Evolutionary conservation across 495 filamentous ascomycete species (phyloP), one percentile per base, ranked within the genome.

Genomic region (Staphylotrichum tortipilum): DNA sequence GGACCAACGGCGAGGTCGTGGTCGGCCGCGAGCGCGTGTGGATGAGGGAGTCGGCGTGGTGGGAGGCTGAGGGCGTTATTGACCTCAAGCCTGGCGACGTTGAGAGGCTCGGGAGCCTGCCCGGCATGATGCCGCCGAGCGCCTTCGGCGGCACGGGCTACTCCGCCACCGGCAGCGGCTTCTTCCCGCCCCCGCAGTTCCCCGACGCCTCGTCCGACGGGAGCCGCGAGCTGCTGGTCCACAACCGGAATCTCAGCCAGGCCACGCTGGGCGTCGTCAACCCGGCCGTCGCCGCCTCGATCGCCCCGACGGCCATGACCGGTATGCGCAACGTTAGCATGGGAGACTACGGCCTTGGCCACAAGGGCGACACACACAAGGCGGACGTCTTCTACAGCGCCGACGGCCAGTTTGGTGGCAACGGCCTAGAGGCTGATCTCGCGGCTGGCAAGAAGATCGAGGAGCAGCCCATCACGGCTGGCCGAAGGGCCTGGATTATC

Each of bases 1-100:
- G 92, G 92, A 95, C 88, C 66, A 97, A 98, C 59, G 92, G 92
- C 23, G 94, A 97, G 61, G 91, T 96, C 3, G 79, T 94, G 18
- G 74, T 98, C 35, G 92, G 92, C 46, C 78, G 81, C 31, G 86
- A 95, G 64, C 82, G 92, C 5, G 83, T 98, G 31, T 98, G 92
- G 92, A 89, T 96, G 75, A 77, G 92, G 35, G 92, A 98, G 63
- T 79, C 72, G 41, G 82, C 89, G 9, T 98, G 92, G 92, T 95
- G 92, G 90, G 94, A 97, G 66, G 90, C 90, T 10, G 92, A 98
- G 67, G 86, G 80, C 50, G 95, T 95, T 86, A 81, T 97, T 23
- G 92, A 98, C 62, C 67, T 96, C 49, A 94, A 94, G 65, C 82
- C 86, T 1, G 69, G 68, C 38, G 62, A 65, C 19, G 67, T 64